Base-by-base conservation (phyloP, 2,329 filamentous ascomycete genomes). In the Aspergillus neotritici region DNA sequence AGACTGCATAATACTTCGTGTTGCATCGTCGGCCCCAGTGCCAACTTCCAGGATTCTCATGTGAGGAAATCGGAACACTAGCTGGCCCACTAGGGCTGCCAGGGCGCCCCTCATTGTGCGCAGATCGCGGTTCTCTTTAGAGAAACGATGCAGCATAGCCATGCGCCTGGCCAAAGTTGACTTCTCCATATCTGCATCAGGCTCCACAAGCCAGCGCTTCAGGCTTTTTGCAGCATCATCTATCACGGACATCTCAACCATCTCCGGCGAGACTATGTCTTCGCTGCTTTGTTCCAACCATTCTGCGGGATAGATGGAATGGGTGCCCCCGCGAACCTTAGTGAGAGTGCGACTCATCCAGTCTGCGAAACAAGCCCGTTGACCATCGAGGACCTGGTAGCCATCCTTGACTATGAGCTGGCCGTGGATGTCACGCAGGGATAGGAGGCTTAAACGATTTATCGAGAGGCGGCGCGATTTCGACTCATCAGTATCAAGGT, bases 11-110 rank as follows among this genome's bases (percentile, higher is more conserved):
- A n/a, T n/a, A n/a, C n/a, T n/a, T n/a, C n/a, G n/a, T n/a, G n/a
- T n/a, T n/a, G n/a, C n/a, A n/a, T n/a, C n/a, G n/a, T n/a, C n/a
- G n/a, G n/a, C n/a, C n/a, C n/a, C n/a, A n/a, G n/a, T n/a, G n/a
- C n/a, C n/a, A n/a, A 44, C 36, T 4, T 40, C 25, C 4, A 71
- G 51, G 16, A 70, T 60, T 3, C 63, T 63, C 34, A 63, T 56
- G 25, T 53, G 53, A 1, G 65, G 67, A 34, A 62, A 61, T 1
- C 62, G 57, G 40, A 66, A 55, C 44, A 35, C 12, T 7, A 42
- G 13, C 11, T 46, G 44, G 1, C 36, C 28, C 1, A 43, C 40
- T 1, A 46, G 11, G 1, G 12, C 31, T 0, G 31, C 34, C 3
- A 43, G 21, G 4, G 32, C 17, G 6, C 37, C 14, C 5, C 31